phyloP scores from a whole-genome alignment of 2,329 filamentous ascomycete species.

The Dryadomyces quercivorus region DNA sequence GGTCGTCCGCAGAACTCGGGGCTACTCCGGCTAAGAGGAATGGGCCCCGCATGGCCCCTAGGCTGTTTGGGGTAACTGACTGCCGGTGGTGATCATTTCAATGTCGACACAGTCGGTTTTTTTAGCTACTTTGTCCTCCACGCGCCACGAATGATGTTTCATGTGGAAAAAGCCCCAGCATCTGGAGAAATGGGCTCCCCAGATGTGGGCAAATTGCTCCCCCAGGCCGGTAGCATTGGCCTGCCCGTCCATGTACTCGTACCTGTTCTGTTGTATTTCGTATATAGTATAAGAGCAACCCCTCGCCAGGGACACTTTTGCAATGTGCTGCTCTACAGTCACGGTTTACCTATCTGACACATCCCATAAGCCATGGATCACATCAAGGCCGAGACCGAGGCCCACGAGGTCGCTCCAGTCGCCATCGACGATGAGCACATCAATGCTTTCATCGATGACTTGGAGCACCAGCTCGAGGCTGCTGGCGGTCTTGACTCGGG shows the following conservation, averaged over 20 bases:
- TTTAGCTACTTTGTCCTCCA: too few relatives aligned
- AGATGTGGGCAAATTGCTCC: too few relatives aligned
- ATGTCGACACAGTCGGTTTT: too few relatives aligned
- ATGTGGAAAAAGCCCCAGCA: background rate
- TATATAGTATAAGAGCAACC: too few relatives aligned
- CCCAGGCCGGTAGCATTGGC: too few relatives aligned
- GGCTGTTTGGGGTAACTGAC: background rate
- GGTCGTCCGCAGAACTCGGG: background rate
- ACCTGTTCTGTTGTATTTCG: too few relatives aligned
- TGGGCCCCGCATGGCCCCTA: background rate
- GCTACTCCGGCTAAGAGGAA: background rate
- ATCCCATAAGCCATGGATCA: too few relatives aligned
- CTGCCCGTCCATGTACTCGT: too few relatives aligned
- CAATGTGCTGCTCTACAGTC: background rate
- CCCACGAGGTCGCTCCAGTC: background rate
- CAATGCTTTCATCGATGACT: slow-evolving; percentile 3
- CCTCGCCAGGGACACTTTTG: too few relatives aligned
- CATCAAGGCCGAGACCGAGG: background rate
- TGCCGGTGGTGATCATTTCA: background rate
- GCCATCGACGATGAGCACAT: background rate
- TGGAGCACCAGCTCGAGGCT: slow-evolving; percentile 3
- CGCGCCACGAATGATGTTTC: background rate
- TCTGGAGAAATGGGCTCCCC: too few relatives aligned
- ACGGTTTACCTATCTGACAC: background rate
- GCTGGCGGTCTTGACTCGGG: slow-evolving; percentile 18